These are phyloP conservation scores for Kurtzmaniella natalensis DNA, from an alignment of 1,139 yeast genomes.

Conservation along the genomic window DNA sequence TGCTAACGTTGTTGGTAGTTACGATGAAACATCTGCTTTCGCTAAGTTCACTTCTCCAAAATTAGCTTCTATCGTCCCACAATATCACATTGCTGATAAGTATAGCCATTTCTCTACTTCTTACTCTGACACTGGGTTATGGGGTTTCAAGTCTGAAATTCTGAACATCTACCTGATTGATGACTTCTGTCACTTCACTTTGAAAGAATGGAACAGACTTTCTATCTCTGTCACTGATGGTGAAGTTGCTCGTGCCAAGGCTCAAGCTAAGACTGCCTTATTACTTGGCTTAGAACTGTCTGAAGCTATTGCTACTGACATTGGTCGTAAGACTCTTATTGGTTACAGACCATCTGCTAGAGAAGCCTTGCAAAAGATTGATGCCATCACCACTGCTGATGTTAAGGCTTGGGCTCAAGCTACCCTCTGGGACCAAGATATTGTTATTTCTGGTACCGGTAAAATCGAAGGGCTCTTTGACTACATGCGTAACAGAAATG, in stretches of 20 bases:
- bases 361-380: slow-evolving; percentile 60
- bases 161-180: slow-evolving; percentile 57
- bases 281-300: slow-evolving; percentile 45
- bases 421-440: slow-evolving; percentile 78
- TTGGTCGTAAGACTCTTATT: slow-evolving; percentile 58
- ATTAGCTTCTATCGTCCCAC: slow-evolving; percentile 70
- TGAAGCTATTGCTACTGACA: slow-evolving; percentile 48
- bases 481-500: slow-evolving; percentile 81
- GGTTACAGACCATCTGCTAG: slow-evolving; percentile 60
- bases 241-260: slow-evolving; percentile 76
- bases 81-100: slow-evolving; percentile 67
- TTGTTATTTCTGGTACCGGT: slow-evolving; percentile 79
- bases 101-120: slow-evolving; percentile 68
- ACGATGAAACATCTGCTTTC: slow-evolving; percentile 47
- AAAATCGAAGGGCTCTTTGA: slow-evolving; percentile 79
- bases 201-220: slow-evolving; percentile 85
- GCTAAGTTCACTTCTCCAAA: slow-evolving; percentile 78
- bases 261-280: slow-evolving; percentile 59
- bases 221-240: slow-evolving; percentile 69
- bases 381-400: slow-evolving; percentile 55
- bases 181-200: slow-evolving; percentile 72
- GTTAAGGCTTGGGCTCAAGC: slow-evolving; percentile 71
- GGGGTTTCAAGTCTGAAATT: slow-evolving; percentile 73
- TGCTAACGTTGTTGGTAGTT: slow-evolving; percentile 63
- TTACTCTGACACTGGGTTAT: slow-evolving; percentile 73